Conservation (phyloP, 2,329 filamentous ascomycete genomes). For the Macrophomina tecta region DNA sequence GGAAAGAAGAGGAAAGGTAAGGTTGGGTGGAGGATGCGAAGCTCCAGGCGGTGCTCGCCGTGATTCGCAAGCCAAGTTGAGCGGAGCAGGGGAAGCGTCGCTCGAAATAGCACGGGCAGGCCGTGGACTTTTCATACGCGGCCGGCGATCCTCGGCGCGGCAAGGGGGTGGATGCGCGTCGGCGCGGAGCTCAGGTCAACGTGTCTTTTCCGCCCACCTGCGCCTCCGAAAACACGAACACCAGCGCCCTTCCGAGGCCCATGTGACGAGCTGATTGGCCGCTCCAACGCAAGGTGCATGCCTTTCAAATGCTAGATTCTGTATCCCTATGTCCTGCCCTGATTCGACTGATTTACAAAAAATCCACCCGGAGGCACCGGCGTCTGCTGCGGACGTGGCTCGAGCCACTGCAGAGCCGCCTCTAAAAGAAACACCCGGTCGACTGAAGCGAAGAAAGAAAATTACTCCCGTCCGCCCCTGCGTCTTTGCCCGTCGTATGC, state of each 20-base stretch:
- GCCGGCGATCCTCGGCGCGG: conserved; percentile 26
- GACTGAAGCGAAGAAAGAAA: conserved; percentile 1
- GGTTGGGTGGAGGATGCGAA: conserved; percentile 22
- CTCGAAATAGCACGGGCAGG: conserved; percentile 27
- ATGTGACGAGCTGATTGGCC: conserved; percentile 16
- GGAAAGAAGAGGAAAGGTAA: conserved; percentile 25
- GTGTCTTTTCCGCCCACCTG: conserved; percentile 13
- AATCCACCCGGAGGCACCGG: conserved; percentile 16
- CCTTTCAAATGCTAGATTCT: conserved; percentile 18
- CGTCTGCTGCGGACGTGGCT: conserved; percentile 21
- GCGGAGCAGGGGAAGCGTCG: conserved; percentile 27
- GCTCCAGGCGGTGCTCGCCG: conserved; percentile 24
- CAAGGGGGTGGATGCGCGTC: conserved; percentile 23
- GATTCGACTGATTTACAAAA: conserved; percentile 24
- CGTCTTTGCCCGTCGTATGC: conserved; percentile 13
- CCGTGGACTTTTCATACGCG: conserved; percentile 26
- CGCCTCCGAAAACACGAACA: conserved; percentile 6
- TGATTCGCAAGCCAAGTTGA: conserved; percentile 28
- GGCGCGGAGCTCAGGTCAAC: conserved; percentile 21
- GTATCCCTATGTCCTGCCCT: conserved; percentile 18
- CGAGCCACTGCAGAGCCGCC: conserved; percentile 25
- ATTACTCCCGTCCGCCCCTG: conserved; percentile 1
- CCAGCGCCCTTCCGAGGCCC: conserved; percentile 19
- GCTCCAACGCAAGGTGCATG: conserved; percentile 17
- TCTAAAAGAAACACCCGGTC: conserved; percentile 16